Evolutionary conservation across 75 land plant genomes (phyloP).

Genomic region (Picea glauca): DNA sequence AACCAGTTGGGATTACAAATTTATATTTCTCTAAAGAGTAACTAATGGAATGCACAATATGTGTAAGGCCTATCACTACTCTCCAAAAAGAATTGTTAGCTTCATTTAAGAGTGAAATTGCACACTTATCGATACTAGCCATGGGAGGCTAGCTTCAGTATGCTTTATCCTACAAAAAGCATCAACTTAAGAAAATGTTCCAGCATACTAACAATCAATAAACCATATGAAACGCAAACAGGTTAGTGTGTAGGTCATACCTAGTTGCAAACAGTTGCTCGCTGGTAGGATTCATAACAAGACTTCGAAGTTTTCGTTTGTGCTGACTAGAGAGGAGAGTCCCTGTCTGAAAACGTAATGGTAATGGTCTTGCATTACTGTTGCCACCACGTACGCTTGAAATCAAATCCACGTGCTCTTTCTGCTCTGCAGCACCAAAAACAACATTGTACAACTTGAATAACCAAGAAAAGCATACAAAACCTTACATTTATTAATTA

Average conservation of each 20-base stretch:
- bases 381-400: constrained; percentile 21
- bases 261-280: constrained; percentile 80
- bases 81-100: neutral
- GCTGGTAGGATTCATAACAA: constrained; percentile 57
- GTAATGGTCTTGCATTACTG: constrained; percentile 27
- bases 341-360: constrained; percentile 30
- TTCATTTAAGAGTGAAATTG: neutral
- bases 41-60: neutral
- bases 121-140: neutral
- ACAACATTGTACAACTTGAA: neutral
- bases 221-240: neutral
- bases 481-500: neutral
- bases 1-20: neutral
- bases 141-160: neutral
- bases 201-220: neutral
- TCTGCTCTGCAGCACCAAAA: constrained; percentile 24
- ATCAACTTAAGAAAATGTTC: neutral
- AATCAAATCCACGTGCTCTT: constrained; percentile 68
- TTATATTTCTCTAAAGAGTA: neutral
- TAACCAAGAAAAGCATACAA: neutral
- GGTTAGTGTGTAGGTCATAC: constrained; percentile 19
- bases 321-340: constrained; percentile 60
- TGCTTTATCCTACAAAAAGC: neutral
- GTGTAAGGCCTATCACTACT: neutral
- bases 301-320: constrained; percentile 76